phyloP scores from a whole-genome alignment of 805 yeast species.

The Komagataella mondaviorum region DNA sequence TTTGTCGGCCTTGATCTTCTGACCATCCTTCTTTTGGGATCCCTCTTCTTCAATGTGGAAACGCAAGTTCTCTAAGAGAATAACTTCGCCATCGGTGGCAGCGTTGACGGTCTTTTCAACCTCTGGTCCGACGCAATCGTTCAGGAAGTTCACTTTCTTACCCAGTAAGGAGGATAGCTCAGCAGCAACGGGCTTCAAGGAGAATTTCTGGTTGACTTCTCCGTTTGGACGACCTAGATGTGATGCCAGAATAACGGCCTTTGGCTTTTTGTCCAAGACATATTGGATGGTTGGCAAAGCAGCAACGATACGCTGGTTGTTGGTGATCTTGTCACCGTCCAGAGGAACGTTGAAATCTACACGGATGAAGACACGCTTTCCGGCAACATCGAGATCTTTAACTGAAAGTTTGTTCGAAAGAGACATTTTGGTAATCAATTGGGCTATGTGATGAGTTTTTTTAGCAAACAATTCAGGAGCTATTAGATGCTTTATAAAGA shows the following conservation, averaged over 20 bases:
- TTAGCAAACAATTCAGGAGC: neutral
- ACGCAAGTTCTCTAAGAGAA: slow-evolving; percentile 93
- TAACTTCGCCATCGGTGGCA: slow-evolving; percentile 68
- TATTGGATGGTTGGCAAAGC: slow-evolving; percentile 97
- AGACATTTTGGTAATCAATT: slow-evolving; percentile 45
- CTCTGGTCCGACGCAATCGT: slow-evolving; percentile 87
- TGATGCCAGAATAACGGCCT: slow-evolving; percentile 84
- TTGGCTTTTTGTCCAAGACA: slow-evolving; percentile 84
- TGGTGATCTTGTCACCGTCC: slow-evolving; percentile 94
- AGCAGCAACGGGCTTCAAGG: slow-evolving; percentile 83
- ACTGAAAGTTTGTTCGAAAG: slow-evolving; percentile 88
- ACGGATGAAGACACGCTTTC: slow-evolving; percentile 96
- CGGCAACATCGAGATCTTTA: slow-evolving; percentile 74
- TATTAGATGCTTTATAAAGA: neutral
- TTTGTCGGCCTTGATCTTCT: slow-evolving; percentile 84
- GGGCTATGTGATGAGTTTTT: neutral
- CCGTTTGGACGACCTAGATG: slow-evolving; percentile 99
- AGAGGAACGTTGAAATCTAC: slow-evolving; percentile 94
- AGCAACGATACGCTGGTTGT: slow-evolving; percentile 99
- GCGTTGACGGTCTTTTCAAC: slow-evolving; percentile 69
- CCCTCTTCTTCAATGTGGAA: slow-evolving; percentile 98
- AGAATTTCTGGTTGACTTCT: slow-evolving; percentile 71
- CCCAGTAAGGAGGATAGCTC: slow-evolving; percentile 75
- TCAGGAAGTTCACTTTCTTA: slow-evolving; percentile 65
- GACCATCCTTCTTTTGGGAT: slow-evolving; percentile 80